Base-by-base conservation (phyloP, 2,329 filamentous ascomycete genomes). In the Huntiella savannae region DNA sequence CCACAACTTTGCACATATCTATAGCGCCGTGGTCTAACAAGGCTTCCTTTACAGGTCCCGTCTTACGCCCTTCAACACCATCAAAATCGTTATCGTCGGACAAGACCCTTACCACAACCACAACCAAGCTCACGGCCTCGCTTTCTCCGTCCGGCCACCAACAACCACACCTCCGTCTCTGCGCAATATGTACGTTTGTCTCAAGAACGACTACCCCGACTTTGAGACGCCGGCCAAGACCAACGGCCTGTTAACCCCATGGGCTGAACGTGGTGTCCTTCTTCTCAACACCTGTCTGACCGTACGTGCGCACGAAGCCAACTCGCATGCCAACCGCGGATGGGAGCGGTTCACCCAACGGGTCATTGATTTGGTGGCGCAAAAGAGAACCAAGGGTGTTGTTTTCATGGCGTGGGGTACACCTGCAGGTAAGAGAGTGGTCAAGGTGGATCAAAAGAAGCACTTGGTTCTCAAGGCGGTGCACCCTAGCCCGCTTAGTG, bases 41-140 rank as follows among this genome's bases (percentile, higher is more conserved):
- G 15, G 11, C 34, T 8, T 34, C 40, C 4, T n/a, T n/a, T 19
- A 43, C 32, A 95, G 88, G 88, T 95, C 88, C 50, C 82, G 86
- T 19, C 82, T 93, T 60, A 95, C 88, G 1, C 87, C 91, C 5
- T 78, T 98, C 55, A 67, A 79, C 64, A 79, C 71, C 11, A 87
- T 96, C 60, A 94, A 93, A 62, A 82, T 82, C 48, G 87, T 98
- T 50, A 86, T 98, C 57, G 63, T 96, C 46, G 91, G 91, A 53
- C 91, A 98, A 65, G 91, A 98, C 60, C 91, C 91, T 2, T 98
- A 98, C 62, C 91, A 98, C 67, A 93, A 93, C 60, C 62, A 76
- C 60, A 92, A 92, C 62, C 91, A 98, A 68, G 91, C 91, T 43
- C 91, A 96, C 61, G 91, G 91, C 38, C 77, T 98, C 49, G 88